Conservation (phyloP, 371 early-diverging fungal genomes). For the Actinomucor elegans region DNA sequence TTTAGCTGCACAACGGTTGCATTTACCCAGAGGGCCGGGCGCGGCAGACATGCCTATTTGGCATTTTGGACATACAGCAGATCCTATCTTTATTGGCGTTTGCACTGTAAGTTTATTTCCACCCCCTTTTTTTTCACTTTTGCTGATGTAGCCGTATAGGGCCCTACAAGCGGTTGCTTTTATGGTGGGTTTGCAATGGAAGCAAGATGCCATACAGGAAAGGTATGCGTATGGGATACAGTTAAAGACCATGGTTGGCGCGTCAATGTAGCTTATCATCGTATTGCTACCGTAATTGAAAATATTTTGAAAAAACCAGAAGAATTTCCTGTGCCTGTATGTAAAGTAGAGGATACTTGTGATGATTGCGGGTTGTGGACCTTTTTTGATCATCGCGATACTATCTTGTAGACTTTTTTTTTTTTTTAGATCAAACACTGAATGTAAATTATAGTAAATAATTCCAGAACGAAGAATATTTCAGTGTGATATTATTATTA, state of each 20-base stretch:
- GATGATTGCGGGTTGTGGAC: slow-evolving; percentile 78
- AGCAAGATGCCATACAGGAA: slow-evolving; percentile 54
- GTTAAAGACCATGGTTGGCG: slow-evolving; percentile 70
- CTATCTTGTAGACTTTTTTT: too few species aligned
- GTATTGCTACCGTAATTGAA: slow-evolving; percentile 79
- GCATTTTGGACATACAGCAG: slow-evolving; percentile 92
- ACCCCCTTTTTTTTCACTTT: slow-evolving; percentile 1
- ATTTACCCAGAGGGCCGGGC: slow-evolving; percentile 67
- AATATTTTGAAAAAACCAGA: slow-evolving; percentile 66
- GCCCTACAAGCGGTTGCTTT: slow-evolving; percentile 80
- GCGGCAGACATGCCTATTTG: slow-evolving; percentile 71
- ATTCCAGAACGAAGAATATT: too few species aligned
- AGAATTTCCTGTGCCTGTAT: slow-evolving; percentile 40
- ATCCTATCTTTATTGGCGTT: slow-evolving; percentile 91
- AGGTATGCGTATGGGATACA: slow-evolving; percentile 71
- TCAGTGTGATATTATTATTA: too few species aligned
- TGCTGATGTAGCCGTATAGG: slow-evolving; percentile 34
- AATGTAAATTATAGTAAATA: too few species aligned
- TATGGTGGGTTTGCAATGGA: slow-evolving; percentile 92
- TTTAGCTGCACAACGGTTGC: slow-evolving; percentile 77
- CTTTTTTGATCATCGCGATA: slow-evolving; percentile 55
- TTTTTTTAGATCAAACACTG: too few species aligned
- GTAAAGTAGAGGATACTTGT: slow-evolving; percentile 68
- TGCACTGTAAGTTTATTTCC: slow-evolving; percentile 63
- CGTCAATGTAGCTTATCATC: slow-evolving; percentile 76